Percentiles rank a stretch among this genome's conserved stretches.
Evolutionary conservation across 805 yeast genomes (phyloP).

Genomic region (Clavispora santaluciae): DNA sequence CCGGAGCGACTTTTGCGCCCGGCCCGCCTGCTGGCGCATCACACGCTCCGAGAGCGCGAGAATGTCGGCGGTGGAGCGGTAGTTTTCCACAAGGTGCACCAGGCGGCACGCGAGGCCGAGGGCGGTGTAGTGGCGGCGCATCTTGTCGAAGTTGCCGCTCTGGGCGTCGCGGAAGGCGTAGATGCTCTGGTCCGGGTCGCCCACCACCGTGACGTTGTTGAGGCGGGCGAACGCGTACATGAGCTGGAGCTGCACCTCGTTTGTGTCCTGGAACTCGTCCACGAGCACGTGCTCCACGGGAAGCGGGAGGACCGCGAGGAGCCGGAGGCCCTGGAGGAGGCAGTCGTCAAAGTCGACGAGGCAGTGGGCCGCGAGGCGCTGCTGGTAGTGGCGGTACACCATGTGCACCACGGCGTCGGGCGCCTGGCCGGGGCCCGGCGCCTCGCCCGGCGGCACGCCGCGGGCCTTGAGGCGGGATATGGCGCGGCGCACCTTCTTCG

Average conservation of each 20-base stretch:
- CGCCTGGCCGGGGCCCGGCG: conserved; percentile 8
- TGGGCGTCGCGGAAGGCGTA: conserved; percentile 85
- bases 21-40: conserved; percentile 54
- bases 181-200: conserved; percentile 95
- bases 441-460: conserved; percentile 42
- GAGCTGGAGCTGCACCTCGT: conserved; percentile 66
- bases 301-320: conserved; percentile 39
- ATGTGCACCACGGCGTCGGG: conserved; percentile 18
- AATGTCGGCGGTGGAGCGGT: conserved; percentile 72
- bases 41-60: conserved; percentile 58
- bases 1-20: conserved; percentile 39
- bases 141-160: conserved; percentile 55
- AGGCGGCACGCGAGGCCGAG: conserved; percentile 18
- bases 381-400: conserved; percentile 53
- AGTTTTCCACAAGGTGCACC: conserved; percentile 60
- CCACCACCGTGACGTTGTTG: conserved; percentile 75
- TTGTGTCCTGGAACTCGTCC: conserved; percentile 95
- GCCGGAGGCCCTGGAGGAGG: conserved; percentile 46
- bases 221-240: conserved; percentile 45
- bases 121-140: conserved; percentile 38
- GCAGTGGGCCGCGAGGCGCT: conserved; percentile 34
- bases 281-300: conserved; percentile 69
- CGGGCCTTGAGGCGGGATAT: conserved; percentile 56
- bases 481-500: conserved; percentile 35
- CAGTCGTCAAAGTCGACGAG: conserved; percentile 83